Base-by-base conservation (phyloP, 202 grass and related monocot species). In the Miscanthus sacchariflorus region DNA sequence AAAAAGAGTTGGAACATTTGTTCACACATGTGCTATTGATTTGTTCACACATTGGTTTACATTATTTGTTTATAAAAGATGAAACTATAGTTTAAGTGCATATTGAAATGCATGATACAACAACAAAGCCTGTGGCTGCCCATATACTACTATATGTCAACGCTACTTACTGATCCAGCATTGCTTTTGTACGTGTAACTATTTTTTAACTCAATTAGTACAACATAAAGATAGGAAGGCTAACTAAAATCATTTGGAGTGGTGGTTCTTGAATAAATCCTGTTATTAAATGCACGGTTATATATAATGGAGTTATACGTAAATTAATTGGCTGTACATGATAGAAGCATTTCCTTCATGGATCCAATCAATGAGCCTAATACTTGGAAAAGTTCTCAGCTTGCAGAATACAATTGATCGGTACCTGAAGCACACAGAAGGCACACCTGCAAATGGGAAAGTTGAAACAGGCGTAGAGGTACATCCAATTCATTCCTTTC, bases 391-490 rank as follows among this genome's bases (percentile, higher is more conserved):
- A 84, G 36, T 52, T 48, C 33, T 10, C 79, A 96, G 94, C 45
- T 82, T 92, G 83, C 91, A 92, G 86, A 85, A 82, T 42, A 93
- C 94, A 33, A 88, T 96, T 77, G 85, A 92, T 86, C 89, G 91
- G 38, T 96, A 93, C 52, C 25, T 84, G 27, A 90, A 68, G 25
- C 91, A 93, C 42, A 88, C 91, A 72, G 91, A 88, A 83, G 89
- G 70, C 76, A 40, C 43, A 77, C 23, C 33, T 86, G 46, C 59
- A 82, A 91, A 64, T 84, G 75, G 50, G 27, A 87, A 75, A 77
- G 82, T 70, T 73, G 61, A 88, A 84, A 7, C 68, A 85, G 79
- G 68, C 39, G 15, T 83, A 19, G 84, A 93, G 92, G 92, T 84
- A 76, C 21, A 9, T 85, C 72, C 13, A 67, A 28, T 18, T 45